Percentiles rank a stretch among this genome's conserved stretches.
phyloP scores from a whole-genome alignment of 2,329 filamentous ascomycete genomes.

The Xylaria arbuscula region DNA sequence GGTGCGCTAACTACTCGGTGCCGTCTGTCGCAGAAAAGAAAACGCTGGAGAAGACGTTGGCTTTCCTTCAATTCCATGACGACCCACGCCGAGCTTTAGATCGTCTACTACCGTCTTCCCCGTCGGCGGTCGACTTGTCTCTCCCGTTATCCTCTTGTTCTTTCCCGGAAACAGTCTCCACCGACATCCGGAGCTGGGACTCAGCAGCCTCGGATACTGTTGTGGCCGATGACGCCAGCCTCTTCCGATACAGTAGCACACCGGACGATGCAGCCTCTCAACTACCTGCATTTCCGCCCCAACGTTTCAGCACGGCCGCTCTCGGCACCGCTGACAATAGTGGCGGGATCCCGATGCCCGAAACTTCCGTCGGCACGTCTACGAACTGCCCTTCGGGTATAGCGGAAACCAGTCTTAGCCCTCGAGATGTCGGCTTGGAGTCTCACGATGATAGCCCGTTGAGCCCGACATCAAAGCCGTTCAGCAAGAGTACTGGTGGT shows the following conservation, averaged over 20 bases:
- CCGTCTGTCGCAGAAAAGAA: slow-evolving; percentile 3
- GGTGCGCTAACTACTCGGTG: slow-evolving; percentile 7
- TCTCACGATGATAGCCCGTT: not conserved
- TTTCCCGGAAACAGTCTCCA: not conserved
- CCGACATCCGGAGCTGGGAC: slow-evolving; percentile 3
- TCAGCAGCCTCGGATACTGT: not conserved
- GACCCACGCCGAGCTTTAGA: slow-evolving; percentile 4
- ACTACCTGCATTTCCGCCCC: not conserved
- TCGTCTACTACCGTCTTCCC: not conserved
- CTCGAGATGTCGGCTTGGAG: not conserved
- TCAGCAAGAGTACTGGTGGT: slow-evolving; percentile 3
- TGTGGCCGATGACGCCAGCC: slow-evolving; percentile 3
- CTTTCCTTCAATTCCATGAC: not conserved
- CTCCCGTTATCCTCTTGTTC: not conserved
- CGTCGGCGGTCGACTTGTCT: not conserved
- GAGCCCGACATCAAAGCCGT: not conserved
- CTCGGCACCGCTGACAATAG: not conserved
- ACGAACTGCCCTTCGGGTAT: not conserved
- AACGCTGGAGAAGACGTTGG: slow-evolving; percentile 16
- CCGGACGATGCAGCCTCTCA: slow-evolving; percentile 9
- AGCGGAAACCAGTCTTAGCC: slow-evolving; percentile 2
- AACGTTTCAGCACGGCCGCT: not conserved
- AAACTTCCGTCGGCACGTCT: not conserved
- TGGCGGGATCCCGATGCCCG: not conserved
- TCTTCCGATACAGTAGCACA: not conserved